Evolutionary conservation across 108 stramenopile genomes (phyloP).

Genomic region (Conticribra guillardii): DNA sequence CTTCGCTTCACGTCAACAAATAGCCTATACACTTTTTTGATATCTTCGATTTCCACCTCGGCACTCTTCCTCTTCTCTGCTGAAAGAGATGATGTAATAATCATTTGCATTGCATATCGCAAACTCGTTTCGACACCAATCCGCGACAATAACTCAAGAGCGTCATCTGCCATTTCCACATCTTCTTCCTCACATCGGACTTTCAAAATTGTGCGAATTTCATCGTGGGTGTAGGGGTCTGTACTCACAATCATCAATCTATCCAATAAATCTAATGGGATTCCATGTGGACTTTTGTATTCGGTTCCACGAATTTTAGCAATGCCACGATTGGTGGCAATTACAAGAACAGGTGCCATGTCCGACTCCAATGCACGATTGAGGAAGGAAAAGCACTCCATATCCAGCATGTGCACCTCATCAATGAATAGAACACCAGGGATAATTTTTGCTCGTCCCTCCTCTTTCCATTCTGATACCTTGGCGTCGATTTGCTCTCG

Average conservation of each 20-base stretch:
- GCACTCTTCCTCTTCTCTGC: constrained; percentile 90
- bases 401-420: constrained; percentile 98
- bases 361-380: constrained; percentile 90
- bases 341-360: constrained; percentile 92
- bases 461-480: constrained; percentile 97
- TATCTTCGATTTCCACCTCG: constrained; percentile 87
- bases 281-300: constrained; percentile 96
- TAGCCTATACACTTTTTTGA: constrained; percentile 89
- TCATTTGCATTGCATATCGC: constrained; percentile 99
- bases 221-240: constrained; percentile 87
- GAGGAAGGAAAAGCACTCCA: constrained; percentile 96
- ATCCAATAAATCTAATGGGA: constrained; percentile 96
- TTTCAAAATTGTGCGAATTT: constrained; percentile 83
- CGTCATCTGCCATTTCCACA: constrained; percentile 96
- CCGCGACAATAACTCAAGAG: constrained; percentile 93
- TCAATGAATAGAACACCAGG: constrained; percentile 99
- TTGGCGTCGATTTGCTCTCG: constrained; percentile 98
- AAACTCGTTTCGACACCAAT: constrained; percentile 97
- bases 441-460: constrained; percentile 96
- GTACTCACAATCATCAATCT: constrained; percentile 97
- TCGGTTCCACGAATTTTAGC: constrained; percentile 93
- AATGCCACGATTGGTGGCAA: constrained; percentile 94
- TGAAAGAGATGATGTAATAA: constrained; percentile 90
- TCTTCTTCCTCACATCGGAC: constrained; percentile 96
- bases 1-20: constrained; percentile 98